Conservation (phyloP, 2,329 filamentous ascomycete species). For the Pleurostoma richardsiae region DNA sequence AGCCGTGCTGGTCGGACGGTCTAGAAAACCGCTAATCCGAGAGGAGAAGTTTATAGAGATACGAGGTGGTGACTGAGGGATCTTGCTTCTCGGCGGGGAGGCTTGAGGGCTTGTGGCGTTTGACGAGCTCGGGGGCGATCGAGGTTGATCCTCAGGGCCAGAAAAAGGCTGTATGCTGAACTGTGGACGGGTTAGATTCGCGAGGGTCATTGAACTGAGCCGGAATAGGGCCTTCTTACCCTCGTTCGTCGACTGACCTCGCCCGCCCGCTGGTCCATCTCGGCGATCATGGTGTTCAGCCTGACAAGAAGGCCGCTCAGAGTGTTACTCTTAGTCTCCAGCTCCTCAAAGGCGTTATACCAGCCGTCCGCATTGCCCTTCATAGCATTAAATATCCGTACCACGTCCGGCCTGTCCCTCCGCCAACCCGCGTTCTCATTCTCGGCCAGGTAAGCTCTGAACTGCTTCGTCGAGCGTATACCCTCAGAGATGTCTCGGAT, state of each 20-base stretch:
- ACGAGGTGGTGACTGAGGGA: conserved; percentile 16
- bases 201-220: too few relatives aligned
- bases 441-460: conserved; percentile 68
- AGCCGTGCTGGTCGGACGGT: conserved; percentile 9
- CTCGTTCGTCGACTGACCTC: conserved; percentile 74
- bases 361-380: conserved; percentile 88
- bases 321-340: conserved; percentile 67
- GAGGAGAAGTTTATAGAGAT: conserved; percentile 17
- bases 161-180: conserved; percentile 20
- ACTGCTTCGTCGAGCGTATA: conserved; percentile 67
- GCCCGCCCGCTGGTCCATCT: conserved; percentile 82
- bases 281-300: conserved; percentile 71
- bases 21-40: conserved; percentile 7
- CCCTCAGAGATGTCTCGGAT: conserved; percentile 77
- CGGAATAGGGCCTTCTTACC: conserved; percentile 42
- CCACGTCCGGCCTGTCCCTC: conserved; percentile 55
- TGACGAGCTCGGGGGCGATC: not conserved
- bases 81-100: conserved; percentile 7
- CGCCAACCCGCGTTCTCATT: conserved; percentile 59
- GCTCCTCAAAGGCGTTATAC: conserved; percentile 71
- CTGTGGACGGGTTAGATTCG: conserved; percentile 8
- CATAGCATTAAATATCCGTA: conserved; percentile 83
- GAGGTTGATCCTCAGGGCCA: conserved; percentile 6
- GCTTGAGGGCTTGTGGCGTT: conserved; percentile 7
- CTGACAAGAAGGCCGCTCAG: conserved; percentile 66